A percentile compares a stretch with the other conserved stretches of the same genome.
Conservation (phyloP, 2,329 filamentous ascomycete genomes). For the Akanthomyces muscarius region DNA sequence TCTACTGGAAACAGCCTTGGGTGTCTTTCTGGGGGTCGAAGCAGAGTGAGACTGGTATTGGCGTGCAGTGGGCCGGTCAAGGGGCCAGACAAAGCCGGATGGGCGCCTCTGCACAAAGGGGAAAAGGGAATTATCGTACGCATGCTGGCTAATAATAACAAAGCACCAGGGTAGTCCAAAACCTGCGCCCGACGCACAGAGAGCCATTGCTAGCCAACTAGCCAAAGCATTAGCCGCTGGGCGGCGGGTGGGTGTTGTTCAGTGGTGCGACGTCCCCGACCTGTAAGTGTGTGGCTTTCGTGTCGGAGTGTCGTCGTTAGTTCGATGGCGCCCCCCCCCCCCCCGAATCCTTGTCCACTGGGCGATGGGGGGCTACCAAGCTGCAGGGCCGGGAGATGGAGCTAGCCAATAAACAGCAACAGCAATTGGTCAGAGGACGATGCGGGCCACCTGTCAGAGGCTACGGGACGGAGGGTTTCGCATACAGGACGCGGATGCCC, state of each 20-base stretch:
- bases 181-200: not conserved
- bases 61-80: not conserved
- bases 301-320: not conserved
- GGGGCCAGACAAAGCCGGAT: not conserved
- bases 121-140: not conserved
- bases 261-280: conserved; percentile 1
- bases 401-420: not conserved
- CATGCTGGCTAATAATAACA: conserved; percentile 14
- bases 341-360: no score
- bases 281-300: not conserved
- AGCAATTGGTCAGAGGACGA: not conserved
- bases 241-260: not conserved
- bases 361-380: no score
- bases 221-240: not conserved
- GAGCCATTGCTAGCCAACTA: not conserved
- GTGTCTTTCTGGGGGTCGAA: not conserved
- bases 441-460: conserved; percentile 12
- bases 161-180: not conserved
- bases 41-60: not conserved
- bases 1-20: conserved; percentile 1
- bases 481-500: not conserved
- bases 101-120: not conserved
- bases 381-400: no score
- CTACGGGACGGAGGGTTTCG: conserved; percentile 3
- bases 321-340: not conserved